Evolutionary conservation across 177 flowering plant species (phyloP), one percentile per base, ranked within the genome.

Genomic region (Vitis hybrid): DNA sequence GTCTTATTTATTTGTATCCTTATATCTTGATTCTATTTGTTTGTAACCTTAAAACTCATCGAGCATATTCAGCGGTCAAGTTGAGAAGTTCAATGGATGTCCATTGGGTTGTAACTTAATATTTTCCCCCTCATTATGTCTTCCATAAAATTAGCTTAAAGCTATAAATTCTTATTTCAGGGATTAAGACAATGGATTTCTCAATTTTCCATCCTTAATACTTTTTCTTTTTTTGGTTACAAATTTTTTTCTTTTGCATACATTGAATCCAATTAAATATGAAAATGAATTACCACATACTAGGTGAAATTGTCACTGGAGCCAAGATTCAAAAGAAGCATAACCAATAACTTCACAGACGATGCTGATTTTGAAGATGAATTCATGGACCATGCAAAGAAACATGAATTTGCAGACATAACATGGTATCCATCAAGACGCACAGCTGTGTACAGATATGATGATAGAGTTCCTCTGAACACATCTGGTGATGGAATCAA

Each of bases 371-470:
- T 94, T 3, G 97, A 92, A 66, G 85, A 88, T 15, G 73, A 69
- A 35, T 89, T 77, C 76, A 60, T 79, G 72, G 84, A 86, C 3
- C 94, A 83, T 64, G 97, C 83, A 9, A 78, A 75, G 77, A 75
- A 67, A 40, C 78, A 85, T 71, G 98, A 94, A 73, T 94, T 92
- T 75, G 93, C 80, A 62, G 98, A 94, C 66, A 89, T 94, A 7
- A 86, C 87, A n/a, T 94, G 97, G 98, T 92, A 92, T 60, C 97
- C 97, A 49, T 92, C 97, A 8, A 82, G 73, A 73, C 74, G 83
- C 19, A 80, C 73, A 15, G 88, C 89, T 11, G 94, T 86, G 0
- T 94, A 90, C 76, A 83, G 97, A 72, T 69, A 80, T 15, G 97
- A 94, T 70, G 79, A 80, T 72, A 81, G 98, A 67, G 92, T 85